These are phyloP conservation scores for Kewa caespitosa DNA, from an alignment of 179 eudicot species.

Conservation along the genomic window DNA sequence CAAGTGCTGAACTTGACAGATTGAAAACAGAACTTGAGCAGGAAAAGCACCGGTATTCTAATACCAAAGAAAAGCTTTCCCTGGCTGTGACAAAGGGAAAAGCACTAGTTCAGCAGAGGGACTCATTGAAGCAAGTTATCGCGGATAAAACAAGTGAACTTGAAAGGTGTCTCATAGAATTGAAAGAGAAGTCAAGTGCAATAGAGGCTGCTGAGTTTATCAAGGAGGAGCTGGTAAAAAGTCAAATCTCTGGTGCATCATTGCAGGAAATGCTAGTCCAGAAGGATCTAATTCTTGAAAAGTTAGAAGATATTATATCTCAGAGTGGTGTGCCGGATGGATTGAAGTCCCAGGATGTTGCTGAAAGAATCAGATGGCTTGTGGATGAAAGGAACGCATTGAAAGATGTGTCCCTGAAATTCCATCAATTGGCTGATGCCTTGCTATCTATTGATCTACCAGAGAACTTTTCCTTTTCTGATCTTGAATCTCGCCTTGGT, in stretches of 20 bases:
- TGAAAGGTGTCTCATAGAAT: constrained; percentile 53
- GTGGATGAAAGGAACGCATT: constrained; percentile 60
- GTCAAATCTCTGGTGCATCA: constrained; percentile 58
- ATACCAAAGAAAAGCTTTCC: constrained; percentile 94
- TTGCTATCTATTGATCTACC: constrained; percentile 63
- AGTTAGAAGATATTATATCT: constrained; percentile 54
- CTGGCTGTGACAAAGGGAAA: constrained; percentile 98
- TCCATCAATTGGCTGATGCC: constrained; percentile 50
- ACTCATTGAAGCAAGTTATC: constrained; percentile 68
- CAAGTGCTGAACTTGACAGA: constrained; percentile 58
- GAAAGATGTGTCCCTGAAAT: constrained; percentile 47
- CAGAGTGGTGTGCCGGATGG: constrained; percentile 46
- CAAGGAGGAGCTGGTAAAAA: constrained; percentile 55
- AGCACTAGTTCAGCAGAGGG: constrained; percentile 94
- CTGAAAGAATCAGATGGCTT: constrained; percentile 66
- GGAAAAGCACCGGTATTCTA: constrained; percentile 65
- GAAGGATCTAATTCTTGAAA: constrained; percentile 57
- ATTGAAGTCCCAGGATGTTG: constrained; percentile 45
- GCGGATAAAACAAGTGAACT: constrained; percentile 72
- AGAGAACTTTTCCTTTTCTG: constrained; percentile 52
- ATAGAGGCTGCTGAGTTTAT: constrained; percentile 65
- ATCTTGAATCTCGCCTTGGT: constrained; percentile 56
- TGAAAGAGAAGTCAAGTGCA: constrained; percentile 72
- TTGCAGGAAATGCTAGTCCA: constrained; percentile 60
- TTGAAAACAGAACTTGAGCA: constrained; percentile 80